Evolutionary conservation across 371 early-diverging fungal species (phyloP).

Genomic region (Parasitella parasitica): DNA sequence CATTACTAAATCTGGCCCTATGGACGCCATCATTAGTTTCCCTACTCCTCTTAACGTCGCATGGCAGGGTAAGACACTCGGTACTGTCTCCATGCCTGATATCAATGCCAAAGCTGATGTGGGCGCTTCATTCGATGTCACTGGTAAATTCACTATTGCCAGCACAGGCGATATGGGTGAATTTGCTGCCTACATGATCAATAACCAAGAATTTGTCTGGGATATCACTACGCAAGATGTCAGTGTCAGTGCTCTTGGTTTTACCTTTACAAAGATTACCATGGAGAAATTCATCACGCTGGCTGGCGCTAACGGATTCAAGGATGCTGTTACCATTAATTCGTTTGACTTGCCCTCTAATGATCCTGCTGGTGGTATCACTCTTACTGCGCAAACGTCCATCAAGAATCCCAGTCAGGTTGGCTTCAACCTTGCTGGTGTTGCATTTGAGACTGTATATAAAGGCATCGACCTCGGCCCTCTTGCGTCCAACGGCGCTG

Average conservation of each 20-base stretch:
- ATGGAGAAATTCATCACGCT: slow-evolving; percentile 56
- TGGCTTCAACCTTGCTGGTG: slow-evolving; percentile 50
- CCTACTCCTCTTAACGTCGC: slow-evolving; percentile 45
- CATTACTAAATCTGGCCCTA: slow-evolving; percentile 62
- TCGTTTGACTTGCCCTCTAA: slow-evolving; percentile 59
- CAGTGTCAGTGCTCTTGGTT: slow-evolving; percentile 57
- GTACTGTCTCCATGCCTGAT: slow-evolving; percentile 51
- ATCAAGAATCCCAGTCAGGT: slow-evolving; percentile 59
- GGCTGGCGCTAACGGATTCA: slow-evolving; percentile 53
- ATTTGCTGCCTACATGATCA: slow-evolving; percentile 58
- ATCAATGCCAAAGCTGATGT: slow-evolving; percentile 46
- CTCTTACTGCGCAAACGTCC: slow-evolving; percentile 46
- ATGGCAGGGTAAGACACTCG: slow-evolving; percentile 52
- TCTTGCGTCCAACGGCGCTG: slow-evolving; percentile 38
- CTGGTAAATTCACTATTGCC: slow-evolving; percentile 47
- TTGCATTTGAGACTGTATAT: slow-evolving; percentile 31
- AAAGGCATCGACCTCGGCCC: slow-evolving; percentile 35
- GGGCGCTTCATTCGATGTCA: slow-evolving; percentile 47
- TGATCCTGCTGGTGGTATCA: slow-evolving; percentile 59
- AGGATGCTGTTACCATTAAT: slow-evolving; percentile 52
- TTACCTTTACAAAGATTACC: slow-evolving; percentile 51
- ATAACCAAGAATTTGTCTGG: slow-evolving; percentile 57
- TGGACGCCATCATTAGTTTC: slow-evolving; percentile 60
- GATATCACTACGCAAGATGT: slow-evolving; percentile 49
- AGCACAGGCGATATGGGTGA: slow-evolving; percentile 47